Base-by-base conservation (phyloP, 495 filamentous ascomycete species). In the Xylaria venustula region DNA sequence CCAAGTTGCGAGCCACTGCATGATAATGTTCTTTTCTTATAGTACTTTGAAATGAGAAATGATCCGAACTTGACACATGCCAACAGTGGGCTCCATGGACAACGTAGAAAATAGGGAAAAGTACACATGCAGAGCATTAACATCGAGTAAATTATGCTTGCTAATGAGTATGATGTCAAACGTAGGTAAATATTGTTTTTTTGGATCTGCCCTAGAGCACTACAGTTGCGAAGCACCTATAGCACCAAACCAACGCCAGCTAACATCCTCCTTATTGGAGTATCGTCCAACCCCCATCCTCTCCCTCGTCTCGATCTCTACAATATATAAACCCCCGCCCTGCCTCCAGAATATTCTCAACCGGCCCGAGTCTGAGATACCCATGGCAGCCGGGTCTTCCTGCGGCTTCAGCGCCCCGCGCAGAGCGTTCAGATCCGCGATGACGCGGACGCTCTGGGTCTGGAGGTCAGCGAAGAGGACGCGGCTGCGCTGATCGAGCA, bases 271-370 rank as follows among this genome's bases (percentile, higher is more conserved):
- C 14, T 28, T 48, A 28, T 48, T 14, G 1, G 25, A 3, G 46
- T 3, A 20, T 49, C 46, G 17, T 0, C 26, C 6, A 8, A 49
- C 4, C n/a, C 6, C 15, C 32, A 41, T 23, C 32, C 15, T 54
- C 8, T 54, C 50, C 26, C 50, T 54, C 17, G 36, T 17, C 32
- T 41, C 50, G 19, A 50, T 0, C 11, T 46, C 49, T 8, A 54
- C 15, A n/a, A 2, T 20, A 15, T 41, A 37, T 17, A 60, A 14
- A 11, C 41, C 54, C 30, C 41, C 23, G 2, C 54, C 54, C 42
- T 58, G 54, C 4, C 54, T 22, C 54, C 54, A 58, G n/a, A 58
- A 58, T 11, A 58, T 9, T 12, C 41, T 41, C 54, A 58, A 15
- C 30, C 37, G 46, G 15, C 48, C 40, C 14, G 26, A 41, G 4